Evolutionary conservation across 169 alveolate species (phyloP), one percentile per base, ranked within the genome.

Genomic region (Plasmodium vivax): DNA sequence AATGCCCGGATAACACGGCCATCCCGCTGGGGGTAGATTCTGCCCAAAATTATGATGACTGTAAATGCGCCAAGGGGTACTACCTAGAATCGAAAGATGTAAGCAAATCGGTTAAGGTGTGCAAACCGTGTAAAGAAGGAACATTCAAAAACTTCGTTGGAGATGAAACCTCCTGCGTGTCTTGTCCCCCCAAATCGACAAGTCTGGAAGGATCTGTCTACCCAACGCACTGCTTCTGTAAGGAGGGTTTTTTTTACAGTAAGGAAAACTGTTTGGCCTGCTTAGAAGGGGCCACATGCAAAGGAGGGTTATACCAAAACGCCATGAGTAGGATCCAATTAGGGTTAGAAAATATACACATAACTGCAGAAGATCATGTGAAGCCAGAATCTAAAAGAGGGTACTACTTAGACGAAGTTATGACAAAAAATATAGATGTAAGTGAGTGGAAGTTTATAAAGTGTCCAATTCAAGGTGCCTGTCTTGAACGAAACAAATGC

Each of bases 31-130:
- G 98, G 6, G 96, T 95, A 62, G 98, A 96, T 82, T 95, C 97
- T 30, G 96, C 98, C 30, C 87, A 94, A 45, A 73, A 96, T 12
- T 92, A 95, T 38, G 97, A 97, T 41, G 97, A 95, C 83, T 97
- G 98, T 83, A 96, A 96, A 58, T 97, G 98, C 93, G 97, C 91
- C n/a, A 95, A 95, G 54, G 98, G 98, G 16, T 96, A 95, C 85
- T 96, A 96, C 68, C 88, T 96, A 56, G 95, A 85, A 19, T 41
- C 68, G 30, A 27, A 58, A 32, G 96, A 92, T 45, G 74, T 68
- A 6, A 77, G n/a, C 16, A 75, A 45, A 3, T 41, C 56, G 23
- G 75, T 51, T 47, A 97, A 97, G 85, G 32, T 56, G 3, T 97
- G 98, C 93, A 92, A 77, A 68, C 96, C 97, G 19, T 97, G 98